phyloP scores from a whole-genome alignment of 2,329 filamentous ascomycete species.

The Anthostomella pinea region DNA sequence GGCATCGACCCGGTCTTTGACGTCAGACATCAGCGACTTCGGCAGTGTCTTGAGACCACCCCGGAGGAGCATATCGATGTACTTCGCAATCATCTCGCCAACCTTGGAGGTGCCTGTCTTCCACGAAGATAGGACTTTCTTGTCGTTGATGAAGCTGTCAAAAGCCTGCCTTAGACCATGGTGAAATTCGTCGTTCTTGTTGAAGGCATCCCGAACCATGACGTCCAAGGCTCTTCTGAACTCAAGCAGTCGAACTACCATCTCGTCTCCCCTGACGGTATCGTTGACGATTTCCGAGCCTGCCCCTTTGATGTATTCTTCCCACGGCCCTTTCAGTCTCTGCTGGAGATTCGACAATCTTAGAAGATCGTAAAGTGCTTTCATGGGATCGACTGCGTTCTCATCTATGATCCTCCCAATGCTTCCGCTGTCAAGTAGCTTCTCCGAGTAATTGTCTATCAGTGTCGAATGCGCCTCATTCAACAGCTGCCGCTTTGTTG shows the following conservation, averaged over 20 bases:
- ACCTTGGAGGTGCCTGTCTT: slow-evolving; percentile 87
- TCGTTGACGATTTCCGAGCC: slow-evolving; percentile 79
- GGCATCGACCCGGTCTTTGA: slow-evolving; percentile 53
- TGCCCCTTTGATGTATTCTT: slow-evolving; percentile 71
- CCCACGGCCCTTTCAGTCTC: slow-evolving; percentile 70
- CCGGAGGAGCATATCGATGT: slow-evolving; percentile 84
- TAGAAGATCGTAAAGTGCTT: slow-evolving; percentile 75
- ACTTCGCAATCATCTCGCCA: slow-evolving; percentile 98
- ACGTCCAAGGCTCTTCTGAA: slow-evolving; percentile 77
- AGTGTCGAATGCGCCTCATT: slow-evolving; percentile 70
- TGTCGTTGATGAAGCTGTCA: slow-evolving; percentile 88
- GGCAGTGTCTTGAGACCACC: slow-evolving; percentile 84
- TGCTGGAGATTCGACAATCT: slow-evolving; percentile 67
- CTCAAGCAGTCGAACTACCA: slow-evolving; percentile 79
- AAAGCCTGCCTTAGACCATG: slow-evolving; percentile 83
- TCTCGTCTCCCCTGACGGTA: slow-evolving; percentile 72
- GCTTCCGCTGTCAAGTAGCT: slow-evolving; percentile 63
- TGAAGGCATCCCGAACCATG: slow-evolving; percentile 74
- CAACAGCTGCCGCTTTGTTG: slow-evolving; percentile 75
- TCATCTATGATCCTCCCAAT: slow-evolving; percentile 71
- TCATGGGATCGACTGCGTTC: slow-evolving; percentile 67
- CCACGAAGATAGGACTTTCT: slow-evolving; percentile 68
- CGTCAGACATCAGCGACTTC: slow-evolving; percentile 61
- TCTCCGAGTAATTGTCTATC: slow-evolving; percentile 63
- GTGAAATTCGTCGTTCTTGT: slow-evolving; percentile 70